Conservation (phyloP, 139 green algal genomes). For the Micromonas commoda region DNA sequence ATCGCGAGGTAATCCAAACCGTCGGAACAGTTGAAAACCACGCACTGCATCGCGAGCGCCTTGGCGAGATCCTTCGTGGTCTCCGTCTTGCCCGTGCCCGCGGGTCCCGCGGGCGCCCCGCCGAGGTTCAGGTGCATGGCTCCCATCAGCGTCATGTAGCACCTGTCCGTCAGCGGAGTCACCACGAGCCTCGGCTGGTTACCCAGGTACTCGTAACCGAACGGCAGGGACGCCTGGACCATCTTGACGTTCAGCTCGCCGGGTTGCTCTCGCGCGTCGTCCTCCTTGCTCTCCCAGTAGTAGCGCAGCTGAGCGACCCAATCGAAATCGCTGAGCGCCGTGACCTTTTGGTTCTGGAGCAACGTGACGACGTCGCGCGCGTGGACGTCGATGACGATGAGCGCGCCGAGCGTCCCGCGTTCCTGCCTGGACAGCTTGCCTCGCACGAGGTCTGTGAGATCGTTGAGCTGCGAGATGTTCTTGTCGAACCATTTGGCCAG, state of each 20-base stretch:
- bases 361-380: conserved; percentile 57
- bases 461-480: conserved; percentile 51
- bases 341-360: conserved; percentile 29
- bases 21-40: conserved; percentile 61
- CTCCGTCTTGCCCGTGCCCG: conserved; percentile 38
- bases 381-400: conserved; percentile 78
- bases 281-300: conserved; percentile 61
- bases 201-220: conserved; percentile 49
- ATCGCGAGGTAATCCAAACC: conserved; percentile 66
- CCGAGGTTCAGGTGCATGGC: conserved; percentile 48
- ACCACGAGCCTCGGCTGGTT: conserved; percentile 50
- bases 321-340: conserved; percentile 59
- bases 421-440: conserved; percentile 50
- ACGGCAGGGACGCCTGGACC: conserved; percentile 53
- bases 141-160: conserved; percentile 51
- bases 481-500: conserved; percentile 27
- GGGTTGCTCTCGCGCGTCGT: conserved; percentile 43
- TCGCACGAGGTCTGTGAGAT: conserved; percentile 65
- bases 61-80: conserved; percentile 49
- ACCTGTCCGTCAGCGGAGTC: conserved; percentile 43
- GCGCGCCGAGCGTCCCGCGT: conserved; percentile 60
- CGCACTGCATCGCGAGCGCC: conserved; percentile 57
- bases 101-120: conserved; percentile 42
- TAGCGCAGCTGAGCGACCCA: conserved; percentile 71
- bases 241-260: conserved; percentile 64